Evolutionary conservation across 176 grass and related monocot species (phyloP).

Genomic region (Rhynchospora pubera): DNA sequence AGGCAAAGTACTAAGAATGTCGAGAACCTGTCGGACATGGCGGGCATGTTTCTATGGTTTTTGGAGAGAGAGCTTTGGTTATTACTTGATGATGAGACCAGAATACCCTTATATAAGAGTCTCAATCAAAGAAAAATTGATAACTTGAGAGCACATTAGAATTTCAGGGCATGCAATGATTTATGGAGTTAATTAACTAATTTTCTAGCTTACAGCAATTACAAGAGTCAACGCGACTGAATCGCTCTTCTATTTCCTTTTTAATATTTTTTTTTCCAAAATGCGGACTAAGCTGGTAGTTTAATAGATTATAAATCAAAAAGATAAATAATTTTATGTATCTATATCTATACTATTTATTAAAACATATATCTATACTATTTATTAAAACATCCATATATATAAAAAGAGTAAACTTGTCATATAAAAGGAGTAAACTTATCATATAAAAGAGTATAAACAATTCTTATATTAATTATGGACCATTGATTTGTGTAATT

Average conservation of each 20-base stretch:
- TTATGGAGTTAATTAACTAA: background rate
- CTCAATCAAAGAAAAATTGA: background rate
- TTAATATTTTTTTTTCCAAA: background rate
- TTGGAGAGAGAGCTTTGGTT: background rate
- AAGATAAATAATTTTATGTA: background rate
- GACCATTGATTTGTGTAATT: no score
- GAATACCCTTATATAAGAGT: background rate
- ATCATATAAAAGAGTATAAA: no score
- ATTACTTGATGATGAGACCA: background rate
- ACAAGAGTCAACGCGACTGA: background rate
- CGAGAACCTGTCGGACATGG: background rate
- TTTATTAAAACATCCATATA: no score
- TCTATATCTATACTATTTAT: no score
- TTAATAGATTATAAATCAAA: background rate
- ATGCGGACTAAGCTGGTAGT: background rate
- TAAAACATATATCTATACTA: no score
- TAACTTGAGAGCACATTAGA: background rate
- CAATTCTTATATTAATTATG: no score
- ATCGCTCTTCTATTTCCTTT: no score
- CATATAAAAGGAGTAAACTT: no score
- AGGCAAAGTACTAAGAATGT: constrained; percentile 22
- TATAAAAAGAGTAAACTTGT: no score
- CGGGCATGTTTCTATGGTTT: constrained; percentile 20
- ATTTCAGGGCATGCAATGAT: background rate
- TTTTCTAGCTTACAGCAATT: background rate